Percentiles rank a stretch among this genome's conserved stretches.
Evolutionary conservation across 257 asterid species (phyloP).

Genomic region (Ilex aquifolium): DNA sequence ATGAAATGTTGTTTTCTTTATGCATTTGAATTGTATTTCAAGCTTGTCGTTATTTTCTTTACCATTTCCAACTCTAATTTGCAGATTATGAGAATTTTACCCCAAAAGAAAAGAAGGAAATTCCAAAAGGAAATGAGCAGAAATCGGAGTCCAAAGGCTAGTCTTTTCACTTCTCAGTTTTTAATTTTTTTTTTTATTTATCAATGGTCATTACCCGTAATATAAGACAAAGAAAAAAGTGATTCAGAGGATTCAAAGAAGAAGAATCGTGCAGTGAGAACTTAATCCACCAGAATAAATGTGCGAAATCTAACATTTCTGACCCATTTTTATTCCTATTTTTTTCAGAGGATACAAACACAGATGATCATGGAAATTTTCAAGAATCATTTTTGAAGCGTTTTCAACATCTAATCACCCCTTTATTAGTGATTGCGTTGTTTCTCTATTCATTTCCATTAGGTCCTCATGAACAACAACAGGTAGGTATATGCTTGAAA

Average conservation of each 20-base stretch:
- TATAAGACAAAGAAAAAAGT: no score
- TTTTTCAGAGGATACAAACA: conserved; percentile 52
- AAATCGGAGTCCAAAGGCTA: conserved; percentile 60
- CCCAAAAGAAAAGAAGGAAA: conserved; percentile 53
- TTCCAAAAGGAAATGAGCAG: conserved; percentile 47
- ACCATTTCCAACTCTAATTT: conserved; percentile 1
- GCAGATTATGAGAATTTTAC: conserved; percentile 57
- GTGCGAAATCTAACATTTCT: no score
- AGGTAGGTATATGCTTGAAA: conserved; percentile 31
- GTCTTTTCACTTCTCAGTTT: neutral
- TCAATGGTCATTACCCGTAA: no score
- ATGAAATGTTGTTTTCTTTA: neutral
- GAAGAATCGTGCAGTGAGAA: no score
- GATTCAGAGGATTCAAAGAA: conserved; percentile 46
- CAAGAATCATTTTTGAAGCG: conserved; percentile 24
- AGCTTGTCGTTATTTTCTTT: neutral
- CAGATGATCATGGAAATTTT: conserved; percentile 34
- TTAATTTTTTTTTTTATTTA: conserved; percentile 6
- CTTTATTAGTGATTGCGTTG: conserved; percentile 39
- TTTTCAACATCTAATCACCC: conserved; percentile 29
- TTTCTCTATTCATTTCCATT: conserved; percentile 31
- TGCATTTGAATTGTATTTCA: neutral
- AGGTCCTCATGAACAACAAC: conserved; percentile 43
- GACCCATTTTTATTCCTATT: neutral
- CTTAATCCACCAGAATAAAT: no score